Evolutionary conservation across 306 rosid species (phyloP).

Genomic region (Purshia tridentata): DNA sequence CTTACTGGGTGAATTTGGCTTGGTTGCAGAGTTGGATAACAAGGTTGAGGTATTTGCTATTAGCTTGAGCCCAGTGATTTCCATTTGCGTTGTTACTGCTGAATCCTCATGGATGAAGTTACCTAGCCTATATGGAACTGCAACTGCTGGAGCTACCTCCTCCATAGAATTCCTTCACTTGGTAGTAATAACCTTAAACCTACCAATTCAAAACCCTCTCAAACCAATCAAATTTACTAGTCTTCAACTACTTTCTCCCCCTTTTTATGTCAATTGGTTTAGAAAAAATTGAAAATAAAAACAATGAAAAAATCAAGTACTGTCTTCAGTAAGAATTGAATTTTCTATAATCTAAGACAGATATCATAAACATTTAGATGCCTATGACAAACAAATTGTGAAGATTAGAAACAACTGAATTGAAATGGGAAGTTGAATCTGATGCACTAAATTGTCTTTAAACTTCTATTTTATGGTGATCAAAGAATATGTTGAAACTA

Average conservation of each 20-base stretch:
- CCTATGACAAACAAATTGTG: constrained; percentile 24
- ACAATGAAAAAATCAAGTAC: not conserved
- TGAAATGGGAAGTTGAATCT: constrained; percentile 23
- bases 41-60: constrained; percentile 61
- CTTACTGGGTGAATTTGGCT: constrained; percentile 32
- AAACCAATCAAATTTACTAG: constrained; percentile 27
- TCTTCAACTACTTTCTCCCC: constrained; percentile 17
- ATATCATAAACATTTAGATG: constrained; percentile 25
- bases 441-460: not conserved
- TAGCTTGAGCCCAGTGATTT: constrained; percentile 60
- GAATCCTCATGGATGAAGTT: constrained; percentile 61
- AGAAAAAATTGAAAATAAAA: not conserved
- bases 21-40: constrained; percentile 40
- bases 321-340: not conserved
- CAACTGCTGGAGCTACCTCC: constrained; percentile 57
- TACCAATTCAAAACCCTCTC: constrained; percentile 12
- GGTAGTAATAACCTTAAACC: constrained; percentile 12
- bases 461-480: not conserved
- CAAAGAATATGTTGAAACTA: constrained; percentile 23
- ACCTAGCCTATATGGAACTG: constrained; percentile 64
- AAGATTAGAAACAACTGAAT: constrained; percentile 24
- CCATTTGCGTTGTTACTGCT: constrained; percentile 53
- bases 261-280: constrained; percentile 32
- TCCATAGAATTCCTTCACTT: constrained; percentile 50
- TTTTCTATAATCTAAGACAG: constrained; percentile 24